A percentile compares a stretch with the other conserved stretches of the same genome.
Evolutionary conservation across 2,329 filamentous ascomycete genomes (phyloP).

Genomic region (Penicillium oxalicum): DNA sequence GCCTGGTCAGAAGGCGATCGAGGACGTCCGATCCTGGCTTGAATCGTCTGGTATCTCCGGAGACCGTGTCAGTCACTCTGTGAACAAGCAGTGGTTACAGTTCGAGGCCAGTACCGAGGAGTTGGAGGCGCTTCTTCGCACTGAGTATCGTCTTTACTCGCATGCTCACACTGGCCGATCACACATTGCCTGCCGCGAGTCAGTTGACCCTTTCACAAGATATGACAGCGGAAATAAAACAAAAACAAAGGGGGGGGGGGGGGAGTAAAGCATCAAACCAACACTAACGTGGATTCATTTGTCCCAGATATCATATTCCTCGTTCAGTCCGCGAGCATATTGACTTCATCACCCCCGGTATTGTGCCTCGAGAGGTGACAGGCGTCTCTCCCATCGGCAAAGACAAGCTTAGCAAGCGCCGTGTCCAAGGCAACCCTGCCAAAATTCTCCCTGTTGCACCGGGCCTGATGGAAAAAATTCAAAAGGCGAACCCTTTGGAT

Average conservation of each 20-base stretch:
- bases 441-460: constrained; percentile 21
- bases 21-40: constrained; percentile 26
- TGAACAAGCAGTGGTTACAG: constrained; percentile 37
- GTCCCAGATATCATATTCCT: constrained; percentile 26
- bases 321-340: constrained; percentile 25
- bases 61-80: constrained; percentile 24
- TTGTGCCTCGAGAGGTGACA: constrained; percentile 29
- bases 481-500: constrained; percentile 7
- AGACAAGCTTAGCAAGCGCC: constrained; percentile 18
- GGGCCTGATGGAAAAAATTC: constrained; percentile 16
- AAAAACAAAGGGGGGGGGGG: too few relatives aligned
- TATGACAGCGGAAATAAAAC: not conserved
- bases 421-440: constrained; percentile 18
- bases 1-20: constrained; percentile 25
- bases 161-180: constrained; percentile 27
- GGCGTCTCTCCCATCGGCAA: constrained; percentile 8
- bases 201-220: constrained; percentile 12
- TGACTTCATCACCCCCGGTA: constrained; percentile 31
- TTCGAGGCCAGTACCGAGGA: constrained; percentile 36
- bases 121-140: constrained; percentile 34
- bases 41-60: constrained; percentile 21
- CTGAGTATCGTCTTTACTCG: constrained; percentile 37
- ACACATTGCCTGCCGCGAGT: constrained; percentile 38
- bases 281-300: too few relatives aligned
- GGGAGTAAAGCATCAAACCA: too few relatives aligned